Evolutionary conservation across 1,284 basidiomycete genomes (phyloP).

Genomic region (Moesziomyces parantarcticus): DNA sequence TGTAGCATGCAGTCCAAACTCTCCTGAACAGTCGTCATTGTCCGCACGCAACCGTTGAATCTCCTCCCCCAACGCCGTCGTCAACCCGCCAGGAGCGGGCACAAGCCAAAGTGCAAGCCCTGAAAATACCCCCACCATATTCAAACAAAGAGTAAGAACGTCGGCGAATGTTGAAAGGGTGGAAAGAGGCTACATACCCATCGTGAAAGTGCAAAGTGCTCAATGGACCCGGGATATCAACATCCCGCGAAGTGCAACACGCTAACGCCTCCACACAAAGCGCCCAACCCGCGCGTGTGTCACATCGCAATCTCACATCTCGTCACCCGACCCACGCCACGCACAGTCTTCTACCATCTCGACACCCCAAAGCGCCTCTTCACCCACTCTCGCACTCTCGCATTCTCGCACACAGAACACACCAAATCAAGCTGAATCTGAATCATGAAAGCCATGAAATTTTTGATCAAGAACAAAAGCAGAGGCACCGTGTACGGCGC

Average conservation of each 20-base stretch:
- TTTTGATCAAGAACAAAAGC: not conserved
- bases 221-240: too few relatives aligned
- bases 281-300: too few relatives aligned
- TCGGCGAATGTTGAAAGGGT: not conserved
- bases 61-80: not conserved
- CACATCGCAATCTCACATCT: too few relatives aligned
- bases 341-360: too few relatives aligned
- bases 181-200: not conserved
- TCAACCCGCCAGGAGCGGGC: not conserved
- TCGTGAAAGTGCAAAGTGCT: not conserved
- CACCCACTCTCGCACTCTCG: too few relatives aligned
- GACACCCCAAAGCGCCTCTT: too few relatives aligned
- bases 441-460: not conserved
- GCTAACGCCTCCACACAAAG: too few relatives aligned
- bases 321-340: too few relatives aligned
- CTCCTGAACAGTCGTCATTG: slow-evolving; percentile 7
- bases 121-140: slow-evolving; percentile 22
- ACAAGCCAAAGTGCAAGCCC: slow-evolving; percentile 40
- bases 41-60: not conserved
- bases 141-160: not conserved
- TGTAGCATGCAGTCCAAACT: slow-evolving; percentile 32
- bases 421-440: slow-evolving; percentile 4
- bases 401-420: not conserved
- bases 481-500: not conserved
- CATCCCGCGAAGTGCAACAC: too few relatives aligned